These are phyloP conservation scores for Suhomyces wounanorum DNA, from an alignment of 1,139 yeast genomes.

Conservation along the genomic window DNA sequence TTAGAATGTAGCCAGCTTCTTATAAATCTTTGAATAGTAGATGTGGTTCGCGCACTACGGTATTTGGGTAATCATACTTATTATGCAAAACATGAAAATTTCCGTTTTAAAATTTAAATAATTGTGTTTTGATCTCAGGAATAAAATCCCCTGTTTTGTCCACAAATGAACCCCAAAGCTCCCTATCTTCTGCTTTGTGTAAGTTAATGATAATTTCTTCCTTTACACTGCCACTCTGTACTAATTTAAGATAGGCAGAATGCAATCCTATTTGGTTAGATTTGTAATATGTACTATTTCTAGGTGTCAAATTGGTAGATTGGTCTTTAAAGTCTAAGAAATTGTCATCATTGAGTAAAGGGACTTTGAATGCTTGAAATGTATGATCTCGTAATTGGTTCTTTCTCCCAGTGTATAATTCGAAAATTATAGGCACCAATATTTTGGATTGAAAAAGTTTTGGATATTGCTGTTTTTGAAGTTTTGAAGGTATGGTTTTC, in stretches of 20 bases:
- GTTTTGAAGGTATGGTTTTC: constrained; percentile 8
- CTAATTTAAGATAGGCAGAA: constrained; percentile 20
- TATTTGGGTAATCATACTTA: no score
- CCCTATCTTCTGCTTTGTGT: constrained; percentile 17
- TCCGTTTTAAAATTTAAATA: neutral
- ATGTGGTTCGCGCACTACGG: neutral
- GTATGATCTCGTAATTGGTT: constrained; percentile 32
- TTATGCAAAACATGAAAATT: no score
- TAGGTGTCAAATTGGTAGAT: neutral
- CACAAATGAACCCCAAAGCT: constrained; percentile 23
- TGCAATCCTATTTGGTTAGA: constrained; percentile 30
- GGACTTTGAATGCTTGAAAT: constrained; percentile 20
- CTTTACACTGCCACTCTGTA: constrained; percentile 10
- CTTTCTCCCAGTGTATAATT: constrained; percentile 28
- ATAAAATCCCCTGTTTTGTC: constrained; percentile 11
- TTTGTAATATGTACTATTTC: constrained; percentile 20
- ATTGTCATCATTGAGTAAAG: constrained; percentile 29
- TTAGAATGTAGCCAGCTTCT: neutral
- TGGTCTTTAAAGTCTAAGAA: constrained; percentile 20
- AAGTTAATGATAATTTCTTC: constrained; percentile 19
- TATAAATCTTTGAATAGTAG: neutral
- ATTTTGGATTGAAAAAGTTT: constrained; percentile 14
- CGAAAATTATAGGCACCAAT: constrained; percentile 23
- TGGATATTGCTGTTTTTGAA: constrained; percentile 16
- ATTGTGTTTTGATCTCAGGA: constrained; percentile 1